Percentiles rank a stretch among this genome's conserved stretches.
These are phyloP conservation scores for Lactifluus subvellereus DNA, from an alignment of 768 basidiomycete species.

Conservation along the genomic window DNA sequence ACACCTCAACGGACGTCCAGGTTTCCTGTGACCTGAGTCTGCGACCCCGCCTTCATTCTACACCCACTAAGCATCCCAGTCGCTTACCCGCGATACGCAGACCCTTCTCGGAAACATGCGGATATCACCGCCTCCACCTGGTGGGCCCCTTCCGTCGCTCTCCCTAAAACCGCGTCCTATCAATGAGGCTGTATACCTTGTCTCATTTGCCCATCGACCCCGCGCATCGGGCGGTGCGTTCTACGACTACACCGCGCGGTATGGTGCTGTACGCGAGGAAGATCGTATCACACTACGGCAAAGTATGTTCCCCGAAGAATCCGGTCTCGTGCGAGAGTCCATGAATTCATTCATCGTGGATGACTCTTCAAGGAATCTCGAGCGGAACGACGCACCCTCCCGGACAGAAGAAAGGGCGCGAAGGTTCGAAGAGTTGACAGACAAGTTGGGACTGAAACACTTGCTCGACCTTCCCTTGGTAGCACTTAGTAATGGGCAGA, in stretches of 20 bases:
- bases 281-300: slow-evolving; percentile 73
- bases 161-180: slow-evolving; percentile 30
- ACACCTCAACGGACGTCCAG: neutral
- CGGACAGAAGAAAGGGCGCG: slow-evolving; percentile 26
- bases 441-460: slow-evolving; percentile 48
- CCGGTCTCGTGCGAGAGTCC: slow-evolving; percentile 10
- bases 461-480: slow-evolving; percentile 81
- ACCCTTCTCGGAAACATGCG: slow-evolving; percentile 67
- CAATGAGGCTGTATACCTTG: slow-evolving; percentile 49
- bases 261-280: slow-evolving; percentile 82
- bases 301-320: slow-evolving; percentile 43
- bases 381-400: slow-evolving; percentile 20
- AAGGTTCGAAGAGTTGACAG: slow-evolving; percentile 48
- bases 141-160: slow-evolving; percentile 77
- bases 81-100: slow-evolving; percentile 31
- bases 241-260: slow-evolving; percentile 89
- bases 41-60: neutral
- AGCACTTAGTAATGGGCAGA: slow-evolving; percentile 90
- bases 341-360: slow-evolving; percentile 11
- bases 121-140: slow-evolving; percentile 57
- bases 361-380: neutral
- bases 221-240: slow-evolving; percentile 63
- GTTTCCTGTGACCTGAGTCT: neutral
- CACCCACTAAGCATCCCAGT: neutral
- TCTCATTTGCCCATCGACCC: slow-evolving; percentile 63